phyloP scores from a whole-genome alignment of 495 filamentous ascomycete species.

The Penicillium steckii region DNA sequence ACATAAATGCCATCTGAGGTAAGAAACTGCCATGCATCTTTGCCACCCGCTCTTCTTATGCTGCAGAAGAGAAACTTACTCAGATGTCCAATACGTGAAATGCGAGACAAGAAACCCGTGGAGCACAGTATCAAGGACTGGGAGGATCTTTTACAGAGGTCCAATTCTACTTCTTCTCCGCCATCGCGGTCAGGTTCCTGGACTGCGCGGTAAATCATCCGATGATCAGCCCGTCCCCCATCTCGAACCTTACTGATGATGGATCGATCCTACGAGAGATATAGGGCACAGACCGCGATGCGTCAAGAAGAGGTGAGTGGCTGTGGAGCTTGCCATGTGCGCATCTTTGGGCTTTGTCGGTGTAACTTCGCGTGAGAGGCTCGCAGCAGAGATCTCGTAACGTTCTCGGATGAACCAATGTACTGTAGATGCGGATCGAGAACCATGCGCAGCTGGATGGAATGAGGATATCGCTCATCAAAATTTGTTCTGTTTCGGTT shows the following conservation, averaged over 20 bases:
- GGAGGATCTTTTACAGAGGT: too few relatives aligned
- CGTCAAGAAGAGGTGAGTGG: background rate
- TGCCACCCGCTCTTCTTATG: constrained; percentile 9
- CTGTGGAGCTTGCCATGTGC: constrained; percentile 19
- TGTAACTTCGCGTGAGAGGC: constrained; percentile 11
- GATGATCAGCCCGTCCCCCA: constrained; percentile 7
- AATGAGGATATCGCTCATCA: constrained; percentile 1
- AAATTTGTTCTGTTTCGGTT: background rate
- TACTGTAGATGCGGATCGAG: constrained; percentile 6
- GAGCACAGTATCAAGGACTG: too few relatives aligned
- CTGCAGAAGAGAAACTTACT: background rate
- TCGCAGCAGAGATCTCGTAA: constrained; percentile 3
- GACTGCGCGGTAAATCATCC: constrained; percentile 23
- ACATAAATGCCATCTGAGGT: background rate
- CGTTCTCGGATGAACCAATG: constrained; percentile 6
- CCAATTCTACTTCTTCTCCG: background rate
- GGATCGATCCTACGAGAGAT: background rate
- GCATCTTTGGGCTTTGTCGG: constrained; percentile 13
- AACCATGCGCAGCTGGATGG: constrained; percentile 8
- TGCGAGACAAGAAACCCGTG: constrained; percentile 11
- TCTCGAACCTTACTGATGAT: constrained; percentile 16
- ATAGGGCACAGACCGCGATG: constrained; percentile 1
- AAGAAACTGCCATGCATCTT: background rate
- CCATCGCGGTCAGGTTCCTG: constrained; percentile 7
- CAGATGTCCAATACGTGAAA: background rate